Evolutionary conservation across 2,329 filamentous ascomycete genomes (phyloP).

Genomic region (Beauveria asiatica): DNA sequence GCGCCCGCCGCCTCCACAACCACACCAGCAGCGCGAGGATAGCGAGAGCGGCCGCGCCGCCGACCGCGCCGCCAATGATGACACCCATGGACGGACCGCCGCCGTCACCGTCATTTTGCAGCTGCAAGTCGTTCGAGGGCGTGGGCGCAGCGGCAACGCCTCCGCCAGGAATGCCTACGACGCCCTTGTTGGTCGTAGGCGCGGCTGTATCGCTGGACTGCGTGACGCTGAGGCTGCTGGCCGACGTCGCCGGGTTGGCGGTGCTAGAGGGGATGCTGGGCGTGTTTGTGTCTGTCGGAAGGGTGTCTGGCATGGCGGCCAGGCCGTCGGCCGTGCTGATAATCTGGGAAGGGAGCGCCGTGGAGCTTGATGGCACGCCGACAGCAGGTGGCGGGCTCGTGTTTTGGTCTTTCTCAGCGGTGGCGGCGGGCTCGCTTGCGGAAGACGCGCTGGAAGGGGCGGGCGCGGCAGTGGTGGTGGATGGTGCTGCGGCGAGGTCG

Average conservation of each 20-base stretch:
- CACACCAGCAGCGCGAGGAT: constrained; percentile 41
- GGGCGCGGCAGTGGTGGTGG: background rate
- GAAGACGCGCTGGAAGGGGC: background rate
- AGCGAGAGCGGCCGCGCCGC: constrained; percentile 33
- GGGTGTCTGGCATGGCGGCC: background rate
- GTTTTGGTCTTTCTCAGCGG: background rate
- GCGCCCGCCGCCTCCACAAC: constrained; percentile 37
- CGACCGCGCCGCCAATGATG: constrained; percentile 44
- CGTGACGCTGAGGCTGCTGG: background rate
- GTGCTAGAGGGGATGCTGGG: background rate
- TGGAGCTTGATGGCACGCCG: background rate
- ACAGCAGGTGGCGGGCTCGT: background rate
- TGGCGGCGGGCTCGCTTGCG: background rate
- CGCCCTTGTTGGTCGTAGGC: background rate
- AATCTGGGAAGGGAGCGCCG: background rate
- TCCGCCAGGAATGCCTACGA: background rate
- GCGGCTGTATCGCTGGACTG: background rate
- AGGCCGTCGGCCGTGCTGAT: background rate
- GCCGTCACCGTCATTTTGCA: background rate
- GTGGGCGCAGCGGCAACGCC: background rate
- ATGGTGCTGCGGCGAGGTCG: background rate
- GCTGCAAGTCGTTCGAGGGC: background rate
- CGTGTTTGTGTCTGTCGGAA: background rate
- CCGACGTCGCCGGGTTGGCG: background rate
- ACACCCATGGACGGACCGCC: constrained; percentile 21